phyloP scores from a whole-genome alignment of 352 stramenopile genomes.

The Pythium brassicae region DNA sequence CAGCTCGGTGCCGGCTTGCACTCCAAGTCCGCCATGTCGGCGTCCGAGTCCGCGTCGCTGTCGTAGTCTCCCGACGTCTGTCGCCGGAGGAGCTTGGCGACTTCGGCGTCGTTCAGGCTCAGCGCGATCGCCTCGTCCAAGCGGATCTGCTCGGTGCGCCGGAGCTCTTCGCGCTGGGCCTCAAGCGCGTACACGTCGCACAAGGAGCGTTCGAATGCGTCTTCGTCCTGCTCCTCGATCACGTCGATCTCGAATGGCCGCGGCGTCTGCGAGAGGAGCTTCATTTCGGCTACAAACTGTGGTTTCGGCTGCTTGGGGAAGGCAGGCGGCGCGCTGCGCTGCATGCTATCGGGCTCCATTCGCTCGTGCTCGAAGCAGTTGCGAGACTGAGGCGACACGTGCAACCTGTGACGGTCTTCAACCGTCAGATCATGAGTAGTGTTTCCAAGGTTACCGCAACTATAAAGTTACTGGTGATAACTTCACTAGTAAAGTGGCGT shows the following conservation, averaged over 20 bases:
- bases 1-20: slow-evolving; percentile 9
- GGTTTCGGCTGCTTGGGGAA: neutral
- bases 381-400: neutral
- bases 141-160: slow-evolving; percentile 7
- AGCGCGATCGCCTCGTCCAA: slow-evolving; percentile 23
- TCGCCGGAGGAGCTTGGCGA: slow-evolving; percentile 2
- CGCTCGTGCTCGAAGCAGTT: no score
- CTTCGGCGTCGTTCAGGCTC: slow-evolving; percentile 18
- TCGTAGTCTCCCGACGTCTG: no score
- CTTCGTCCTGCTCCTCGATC: neutral
- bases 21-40: neutral
- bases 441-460: no score
- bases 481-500: no score
- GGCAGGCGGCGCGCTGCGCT: neutral
- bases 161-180: slow-evolving; percentile 15
- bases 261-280: neutral
- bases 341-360: neutral
- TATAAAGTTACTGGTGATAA: no score
- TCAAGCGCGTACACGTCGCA: slow-evolving; percentile 15
- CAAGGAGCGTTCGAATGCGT: neutral
- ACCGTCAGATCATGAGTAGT: neutral
- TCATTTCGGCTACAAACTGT: neutral
- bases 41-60: slow-evolving; percentile 2
- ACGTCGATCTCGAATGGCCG: slow-evolving; percentile 5
- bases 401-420: neutral